Evolutionary conservation across 495 filamentous ascomycete species (phyloP), one percentile per base, ranked within the genome.

Genomic region (Daldinia childiae): DNA sequence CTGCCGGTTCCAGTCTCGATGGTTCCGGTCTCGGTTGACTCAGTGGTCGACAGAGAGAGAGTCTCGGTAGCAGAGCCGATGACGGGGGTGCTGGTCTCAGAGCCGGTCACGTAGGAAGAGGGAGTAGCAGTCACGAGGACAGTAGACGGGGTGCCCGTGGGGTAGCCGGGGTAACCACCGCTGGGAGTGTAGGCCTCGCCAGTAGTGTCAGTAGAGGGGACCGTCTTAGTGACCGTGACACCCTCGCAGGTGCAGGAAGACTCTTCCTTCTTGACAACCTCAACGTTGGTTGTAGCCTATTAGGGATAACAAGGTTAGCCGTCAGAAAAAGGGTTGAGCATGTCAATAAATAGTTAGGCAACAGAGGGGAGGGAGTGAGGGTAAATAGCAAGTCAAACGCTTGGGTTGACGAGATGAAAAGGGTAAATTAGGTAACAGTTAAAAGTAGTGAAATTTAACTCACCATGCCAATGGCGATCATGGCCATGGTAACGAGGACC

Each of bases 391-490:
- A n/a, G 56, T 50, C 39, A n/a, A 48, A 9, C n/a, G 8, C 29
- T 4, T n/a, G 12, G 6, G n/a, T 32, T 5, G 7, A 36, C 32
- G 45, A 19, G 30, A 64, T 48, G 7, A 21, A 21, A 15, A 24
- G 36, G 15, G 9, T 11, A 24, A 3, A 21, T 48, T 48, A 48
- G 43, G 19, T 19, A 48, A 21, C 17, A 48, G 19, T 48, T 48
- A 24, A 21, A 24, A 48, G 43, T 21, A 48, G 19, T n/a, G 4
- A 2, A 14, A 21, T 21, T 4, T 3, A 55, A 83, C 83, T 80
- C 70, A 85, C 83, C 81, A 82, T 72, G 80, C 79, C 65, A 69
- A 78, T 30, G 55, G 71, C 68, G 67, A 75, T 62, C 59, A 80
- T 74, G 71, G 77, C 67, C 54, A 79, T 39, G 56, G 71, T 39